These are phyloP conservation scores for Zygoascus sp. DNA, from an alignment of 1,139 yeast genomes.

Conservation along the genomic window DNA sequence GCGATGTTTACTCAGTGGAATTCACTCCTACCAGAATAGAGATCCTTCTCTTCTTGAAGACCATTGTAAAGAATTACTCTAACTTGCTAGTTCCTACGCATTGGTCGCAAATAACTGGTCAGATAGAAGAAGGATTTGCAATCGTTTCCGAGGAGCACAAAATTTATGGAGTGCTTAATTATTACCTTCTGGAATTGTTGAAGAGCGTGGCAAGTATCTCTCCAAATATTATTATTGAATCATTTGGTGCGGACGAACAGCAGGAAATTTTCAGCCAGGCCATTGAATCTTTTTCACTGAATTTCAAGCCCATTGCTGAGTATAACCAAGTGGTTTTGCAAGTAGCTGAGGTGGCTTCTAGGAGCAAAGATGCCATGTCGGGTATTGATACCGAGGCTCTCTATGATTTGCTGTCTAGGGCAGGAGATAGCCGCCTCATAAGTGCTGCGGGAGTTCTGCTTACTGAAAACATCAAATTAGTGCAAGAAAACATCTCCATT, in stretches of 20 bases:
- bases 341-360: background rate
- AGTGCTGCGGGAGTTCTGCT: slow-evolving; percentile 41
- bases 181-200: slow-evolving; percentile 3
- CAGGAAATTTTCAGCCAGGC: slow-evolving; percentile 4
- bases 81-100: slow-evolving; percentile 21
- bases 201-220: background rate
- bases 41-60: slow-evolving; percentile 46
- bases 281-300: background rate
- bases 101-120: slow-evolving; percentile 24
- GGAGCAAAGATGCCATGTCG: background rate
- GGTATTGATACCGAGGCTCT: slow-evolving; percentile 24
- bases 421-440: slow-evolving; percentile 35
- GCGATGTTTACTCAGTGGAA: slow-evolving; percentile 52
- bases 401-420: slow-evolving; percentile 27
- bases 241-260: background rate
- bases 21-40: slow-evolving; percentile 51
- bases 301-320: background rate
- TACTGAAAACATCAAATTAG: slow-evolving; percentile 38
- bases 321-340: background rate
- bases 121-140: slow-evolving; percentile 28
- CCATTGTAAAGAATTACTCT: slow-evolving; percentile 37
- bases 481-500: slow-evolving; percentile 37
- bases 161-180: slow-evolving; percentile 1
- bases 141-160: slow-evolving; percentile 9
- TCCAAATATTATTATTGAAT: background rate